Evolutionary conservation across 257 asterid species (phyloP).

Genomic region (Paraleonurus japonicus): DNA sequence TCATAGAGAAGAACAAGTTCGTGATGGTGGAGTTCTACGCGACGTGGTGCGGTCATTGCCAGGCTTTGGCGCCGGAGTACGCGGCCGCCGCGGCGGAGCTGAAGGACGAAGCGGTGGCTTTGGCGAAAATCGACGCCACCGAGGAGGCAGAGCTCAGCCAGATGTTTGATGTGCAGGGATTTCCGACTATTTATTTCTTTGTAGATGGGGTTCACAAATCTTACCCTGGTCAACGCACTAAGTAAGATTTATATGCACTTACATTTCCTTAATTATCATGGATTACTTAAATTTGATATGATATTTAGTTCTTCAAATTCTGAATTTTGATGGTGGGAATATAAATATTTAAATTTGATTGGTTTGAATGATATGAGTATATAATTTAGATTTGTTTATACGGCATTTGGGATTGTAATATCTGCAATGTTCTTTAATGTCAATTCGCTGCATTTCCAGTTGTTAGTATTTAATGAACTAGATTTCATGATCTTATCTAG

Average conservation of each 20-base stretch:
- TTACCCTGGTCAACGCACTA: constrained; percentile 69
- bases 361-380: background rate
- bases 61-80: constrained; percentile 80
- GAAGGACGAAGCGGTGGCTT: constrained; percentile 62
- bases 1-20: constrained; percentile 53
- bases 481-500: background rate
- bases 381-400: background rate
- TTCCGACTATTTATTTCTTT: constrained; percentile 74
- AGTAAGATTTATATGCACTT: constrained; percentile 42
- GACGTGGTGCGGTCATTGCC: constrained; percentile 94
- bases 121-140: constrained; percentile 81
- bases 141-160: constrained; percentile 76
- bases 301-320: background rate
- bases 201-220: constrained; percentile 74
- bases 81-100: constrained; percentile 82
- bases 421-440: background rate
- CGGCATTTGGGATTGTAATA: background rate
- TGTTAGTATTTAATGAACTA: background rate
- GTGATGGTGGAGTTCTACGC: constrained; percentile 94
- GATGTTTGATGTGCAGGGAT: constrained; percentile 76
- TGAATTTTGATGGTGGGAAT: background rate
- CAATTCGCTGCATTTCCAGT: background rate
- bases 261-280: background rate
- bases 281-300: background rate
- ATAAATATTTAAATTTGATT: background rate